Evolutionary conservation across 1,139 yeast species (phyloP), one percentile per base, ranked within the genome.

Genomic region (Candida dubliniensis): DNA sequence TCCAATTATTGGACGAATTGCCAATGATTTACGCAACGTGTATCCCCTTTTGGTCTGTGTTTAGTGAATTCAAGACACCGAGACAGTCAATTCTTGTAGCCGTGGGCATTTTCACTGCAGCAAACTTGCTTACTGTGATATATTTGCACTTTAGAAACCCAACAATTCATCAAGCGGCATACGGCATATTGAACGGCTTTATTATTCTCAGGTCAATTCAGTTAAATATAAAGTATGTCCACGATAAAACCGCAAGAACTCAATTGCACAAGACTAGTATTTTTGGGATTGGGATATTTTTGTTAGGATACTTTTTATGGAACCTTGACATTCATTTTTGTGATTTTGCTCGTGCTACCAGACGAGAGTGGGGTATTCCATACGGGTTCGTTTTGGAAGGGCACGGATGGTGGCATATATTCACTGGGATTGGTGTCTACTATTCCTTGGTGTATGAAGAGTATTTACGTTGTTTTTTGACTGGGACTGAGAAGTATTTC

Each of bases 11-110:
- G 63, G 99, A 93, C 67, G 99, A 93, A 65, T 74, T 93, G 58
- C 99, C 99, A 35, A 93, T 93, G 99, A 88, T 93, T 50, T 93
- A 93, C 66, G 97, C 96, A 31, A 93, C 98, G 1, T 90, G 96
- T 55, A 84, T 93, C 26, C 98, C 98, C 0, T 84, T 88, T 52
- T 95, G 97, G 89, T 83, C 89, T 45, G 82, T 90, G 1, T 87
- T 85, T 58, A 81, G 91, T 43, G 90, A 84, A 61, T 75, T 77
- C 43, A 75, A 73, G 53, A 57, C 74, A 50, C 51, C 58, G 38
- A 48, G 55, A 27, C 62, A 65, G 38, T 70, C 81, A 31, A 44
- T 64, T 2, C 63, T 71, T 2, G 79, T 87, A n/a, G 87, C 79
- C 1, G 43, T 67, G 8, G 68, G 77, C 13, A 82, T 91, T 1